Evolutionary conservation across 257 asterid species (phyloP), one percentile per base, ranked within the genome.

Genomic region (Cinchona pubescens): DNA sequence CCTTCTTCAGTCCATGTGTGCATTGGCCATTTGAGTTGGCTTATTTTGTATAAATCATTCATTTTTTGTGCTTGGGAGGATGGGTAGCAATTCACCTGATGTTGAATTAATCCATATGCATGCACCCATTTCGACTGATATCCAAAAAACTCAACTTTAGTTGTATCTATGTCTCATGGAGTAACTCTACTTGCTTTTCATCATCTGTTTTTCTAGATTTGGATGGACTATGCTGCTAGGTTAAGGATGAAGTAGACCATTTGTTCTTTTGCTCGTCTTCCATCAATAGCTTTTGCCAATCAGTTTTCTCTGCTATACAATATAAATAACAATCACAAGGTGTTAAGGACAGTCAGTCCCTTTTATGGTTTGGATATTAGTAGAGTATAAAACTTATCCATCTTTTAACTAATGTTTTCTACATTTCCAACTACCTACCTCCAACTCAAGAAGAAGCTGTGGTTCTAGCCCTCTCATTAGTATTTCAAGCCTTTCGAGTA

Each of bases 21-120:
- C 32, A 25, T 13, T 59, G 35, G 7, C 73, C 55, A 14, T 68
- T 46, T 68, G 73, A 45, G 61, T 48, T 71, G 71, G 32, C 53
- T 21, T 15, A 40, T 23, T 7, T 66, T 40, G 23, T 40, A n/a
- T 40, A 27, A 49, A 7, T 51, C 13, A 38, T 63, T 45, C 37
- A 12, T 13, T 59, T 11, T 2, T 59, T 59, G 37, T 59, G 64
- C 37, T 59, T 59, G 64, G 13, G 27, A 59, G 37, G 64, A 59
- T 59, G 64, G 64, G 64, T 59, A 7, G 64, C 64, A 27, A 12
- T 27, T 59, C 15, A 1, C 27, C 5, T 27, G 37, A 30, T 27
- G 19, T 27, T 58, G 63, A 58, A 58, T 25, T 58, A 25, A 25
- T 10, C 63, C 8, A 58, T 58, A 12, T 58, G 63, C 63, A 10